Base-by-base conservation (phyloP, 1,284 basidiomycete species). In the Melampsora americana region DNA sequence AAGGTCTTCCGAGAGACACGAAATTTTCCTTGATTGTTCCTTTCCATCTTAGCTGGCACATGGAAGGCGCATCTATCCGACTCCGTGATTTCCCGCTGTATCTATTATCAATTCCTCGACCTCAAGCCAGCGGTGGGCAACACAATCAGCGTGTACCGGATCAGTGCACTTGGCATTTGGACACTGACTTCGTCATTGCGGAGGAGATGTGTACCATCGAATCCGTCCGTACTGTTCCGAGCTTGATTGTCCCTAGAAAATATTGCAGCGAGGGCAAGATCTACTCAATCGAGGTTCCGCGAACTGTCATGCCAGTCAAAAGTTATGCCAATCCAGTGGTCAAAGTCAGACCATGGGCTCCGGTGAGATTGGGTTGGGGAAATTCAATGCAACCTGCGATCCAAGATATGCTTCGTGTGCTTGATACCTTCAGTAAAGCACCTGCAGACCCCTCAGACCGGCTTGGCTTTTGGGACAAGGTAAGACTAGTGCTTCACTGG, bases 391-490 rank as follows among this genome's bases (percentile, higher is more conserved):
- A 89, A 77, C 89, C 94, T 18, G 90, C 90, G 3, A 90, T 93
- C 26, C 91, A 95, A 80, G 95, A 98, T 81, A 83, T 98, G 64
- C 89, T 91, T 85, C 88, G 89, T 60, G 87, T 95, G 28, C 82
- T 98, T 39, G 95, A 98, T 30, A 90, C 89, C 0, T 81, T 99
- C 70, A 89, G 90, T 0, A 90, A 89, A 79, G 87, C 92, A 16
- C 89, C 92, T 46, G 87, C 88, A 50, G 95, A 99, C 83, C 87
- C 89, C n/a, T 95, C 93, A 5, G 90, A 92, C 16, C 87, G 88
- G 30, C 83, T 95, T 73, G 95, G 93, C 1, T 97, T 97, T 83
- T 98, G 95, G 95, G 95, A 98, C 82, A 98, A 89, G 89, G 84
- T 96, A 79, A 87, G 92, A 50, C 85, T 96, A 20, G 85, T 92